A percentile compares a stretch with the other conserved stretches of the same genome.
phyloP scores from a whole-genome alignment of 768 basidiomycete species.

The Tylopilus sp. region DNA sequence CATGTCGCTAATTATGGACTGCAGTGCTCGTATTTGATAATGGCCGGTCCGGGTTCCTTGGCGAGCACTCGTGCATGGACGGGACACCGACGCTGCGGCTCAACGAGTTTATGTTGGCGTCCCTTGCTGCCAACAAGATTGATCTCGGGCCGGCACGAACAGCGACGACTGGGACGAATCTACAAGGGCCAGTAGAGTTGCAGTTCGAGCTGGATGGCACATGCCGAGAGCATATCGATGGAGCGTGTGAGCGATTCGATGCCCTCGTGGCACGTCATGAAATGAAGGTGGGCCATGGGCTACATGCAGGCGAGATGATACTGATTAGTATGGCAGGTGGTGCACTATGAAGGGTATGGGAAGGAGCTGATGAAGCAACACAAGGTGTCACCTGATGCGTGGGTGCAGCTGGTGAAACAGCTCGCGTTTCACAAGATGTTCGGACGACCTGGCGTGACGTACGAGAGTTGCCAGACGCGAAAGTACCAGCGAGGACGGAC shows the following conservation, averaged over 20 bases:
- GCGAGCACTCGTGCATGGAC: conserved; percentile 87
- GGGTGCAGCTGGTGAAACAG: conserved; percentile 94
- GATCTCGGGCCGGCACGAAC: conserved; percentile 61
- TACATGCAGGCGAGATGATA: background rate
- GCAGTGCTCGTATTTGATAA: conserved; percentile 92
- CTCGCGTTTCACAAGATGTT: conserved; percentile 90
- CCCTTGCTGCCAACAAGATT: conserved; percentile 67
- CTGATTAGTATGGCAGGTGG: conserved; percentile 45
- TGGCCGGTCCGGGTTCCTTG: conserved; percentile 90
- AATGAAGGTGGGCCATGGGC: conserved; percentile 51
- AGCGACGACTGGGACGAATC: conserved; percentile 32
- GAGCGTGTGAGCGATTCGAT: conserved; percentile 68
- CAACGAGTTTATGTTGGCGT: conserved; percentile 89
- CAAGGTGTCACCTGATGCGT: conserved; percentile 88
- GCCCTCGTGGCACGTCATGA: conserved; percentile 76
- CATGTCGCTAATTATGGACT: conserved; percentile 3
- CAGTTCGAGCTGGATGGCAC: conserved; percentile 61
- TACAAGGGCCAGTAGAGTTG: conserved; percentile 64
- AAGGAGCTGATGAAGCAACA: conserved; percentile 80
- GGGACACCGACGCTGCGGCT: conserved; percentile 93
- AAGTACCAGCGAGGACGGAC: conserved; percentile 89
- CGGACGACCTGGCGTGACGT: conserved; percentile 72
- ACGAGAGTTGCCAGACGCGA: conserved; percentile 93
- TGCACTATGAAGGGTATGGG: conserved; percentile 88
- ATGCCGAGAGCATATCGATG: conserved; percentile 48